Percentiles rank a stretch among this genome's conserved stretches.
These are phyloP conservation scores for Blastocystis sp. DNA, from an alignment of 352 stramenopile species.

Conservation along the genomic window DNA sequence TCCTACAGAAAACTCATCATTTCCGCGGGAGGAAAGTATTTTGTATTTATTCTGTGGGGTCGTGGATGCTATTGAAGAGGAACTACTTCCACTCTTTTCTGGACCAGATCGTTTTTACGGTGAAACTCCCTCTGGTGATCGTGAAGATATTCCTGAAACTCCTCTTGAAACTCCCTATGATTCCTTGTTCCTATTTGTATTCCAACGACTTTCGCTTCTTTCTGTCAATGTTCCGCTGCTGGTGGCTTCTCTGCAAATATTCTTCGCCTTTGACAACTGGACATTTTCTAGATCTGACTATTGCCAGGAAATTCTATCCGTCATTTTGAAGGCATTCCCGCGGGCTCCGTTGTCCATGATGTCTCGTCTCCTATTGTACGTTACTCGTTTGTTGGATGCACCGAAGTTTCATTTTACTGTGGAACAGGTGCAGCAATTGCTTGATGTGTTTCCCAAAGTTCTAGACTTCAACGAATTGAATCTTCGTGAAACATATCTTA, in stretches of 20 bases:
- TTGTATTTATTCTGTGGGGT: conserved; percentile 1
- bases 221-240: background rate
- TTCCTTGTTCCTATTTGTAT: background rate
- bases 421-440: background rate
- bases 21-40: background rate
- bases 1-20: background rate
- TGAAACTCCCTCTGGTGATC: background rate
- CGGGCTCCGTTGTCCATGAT: background rate
- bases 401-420: background rate
- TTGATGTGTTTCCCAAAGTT: background rate
- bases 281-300: conserved; percentile 16
- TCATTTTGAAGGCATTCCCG: background rate
- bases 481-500: background rate
- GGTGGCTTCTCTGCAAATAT: background rate
- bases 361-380: background rate
- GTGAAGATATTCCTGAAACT: background rate
- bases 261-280: conserved; percentile 49
- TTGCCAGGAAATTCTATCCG: background rate
- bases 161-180: conserved; percentile 18
- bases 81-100: background rate
- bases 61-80: conserved; percentile 44
- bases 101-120: background rate
- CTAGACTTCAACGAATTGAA: background rate
- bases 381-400: background rate
- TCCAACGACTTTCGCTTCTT: background rate